Evolutionary conservation across 768 basidiomycete genomes (phyloP).

Genomic region (Rhodotorula sphaerocarpa): DNA sequence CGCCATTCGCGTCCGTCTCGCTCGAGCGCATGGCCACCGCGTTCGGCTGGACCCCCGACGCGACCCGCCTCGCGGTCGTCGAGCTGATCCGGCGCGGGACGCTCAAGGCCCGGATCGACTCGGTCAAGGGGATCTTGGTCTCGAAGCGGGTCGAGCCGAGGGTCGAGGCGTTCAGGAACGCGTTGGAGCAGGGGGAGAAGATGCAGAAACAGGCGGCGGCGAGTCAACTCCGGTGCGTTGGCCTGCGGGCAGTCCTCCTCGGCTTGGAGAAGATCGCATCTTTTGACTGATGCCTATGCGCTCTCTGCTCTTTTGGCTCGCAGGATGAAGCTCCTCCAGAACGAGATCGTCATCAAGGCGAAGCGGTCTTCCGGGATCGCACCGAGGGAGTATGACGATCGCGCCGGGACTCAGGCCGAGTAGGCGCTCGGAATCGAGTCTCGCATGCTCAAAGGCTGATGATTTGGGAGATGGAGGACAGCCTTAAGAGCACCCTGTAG

Average conservation of each 20-base stretch:
- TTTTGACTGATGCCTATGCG: slow-evolving; percentile 52
- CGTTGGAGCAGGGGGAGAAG: slow-evolving; percentile 63
- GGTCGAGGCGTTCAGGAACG: slow-evolving; percentile 63
- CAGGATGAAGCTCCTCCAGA: slow-evolving; percentile 58
- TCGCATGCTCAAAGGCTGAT: too few relatives aligned
- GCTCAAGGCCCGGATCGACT: slow-evolving; percentile 49
- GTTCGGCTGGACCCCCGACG: slow-evolving; percentile 69
- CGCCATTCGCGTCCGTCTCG: slow-evolving; percentile 76
- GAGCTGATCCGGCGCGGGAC: slow-evolving; percentile 65
- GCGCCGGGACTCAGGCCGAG: too few relatives aligned
- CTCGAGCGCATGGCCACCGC: slow-evolving; percentile 75
- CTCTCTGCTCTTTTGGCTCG: neutral
- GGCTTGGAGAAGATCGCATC: slow-evolving; percentile 74
- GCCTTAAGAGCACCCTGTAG: too few relatives aligned
- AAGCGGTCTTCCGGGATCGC: too few relatives aligned
- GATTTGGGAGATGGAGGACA: too few relatives aligned
- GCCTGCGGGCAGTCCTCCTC: slow-evolving; percentile 17
- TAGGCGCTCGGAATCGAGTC: too few relatives aligned
- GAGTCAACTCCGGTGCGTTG: slow-evolving; percentile 21
- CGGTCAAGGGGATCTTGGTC: slow-evolving; percentile 17
- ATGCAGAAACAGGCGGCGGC: slow-evolving; percentile 58
- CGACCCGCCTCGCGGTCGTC: slow-evolving; percentile 67
- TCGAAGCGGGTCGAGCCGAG: slow-evolving; percentile 45
- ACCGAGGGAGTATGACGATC: too few relatives aligned
- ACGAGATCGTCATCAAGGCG: slow-evolving; percentile 44